Evolutionary conservation across 768 basidiomycete genomes (phyloP), one percentile per base, ranked within the genome.

Genomic region (Leccinum aurantiacum): DNA sequence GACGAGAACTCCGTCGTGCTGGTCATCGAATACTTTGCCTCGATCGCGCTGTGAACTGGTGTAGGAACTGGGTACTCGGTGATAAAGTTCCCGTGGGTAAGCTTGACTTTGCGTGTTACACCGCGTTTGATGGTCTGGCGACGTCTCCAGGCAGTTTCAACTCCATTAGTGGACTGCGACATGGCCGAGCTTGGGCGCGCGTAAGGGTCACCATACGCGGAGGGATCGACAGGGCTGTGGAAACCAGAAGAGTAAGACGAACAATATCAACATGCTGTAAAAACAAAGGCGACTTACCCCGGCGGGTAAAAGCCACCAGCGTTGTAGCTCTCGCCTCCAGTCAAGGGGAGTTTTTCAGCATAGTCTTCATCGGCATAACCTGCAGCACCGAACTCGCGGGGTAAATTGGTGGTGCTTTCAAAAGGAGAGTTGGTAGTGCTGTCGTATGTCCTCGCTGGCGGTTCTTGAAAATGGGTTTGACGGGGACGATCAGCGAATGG

Each of bases 61-160:
- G 89, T 88, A 2, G 94, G 94, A 1, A 95, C 94, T 7, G 86
- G 79, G 71, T 95, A 94, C 67, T 97, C 95, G 33, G 87, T 83
- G 74, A 96, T 90, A 76, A 94, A 96, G 69, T 95, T 91, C 60
- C 95, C 95, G 53, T 93, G 83, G 9, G 93, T 96, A 64, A 98
- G 87, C 73, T 92, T 91, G 78, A 98, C 90, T 71, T 90, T 92
- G 68, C 92, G 89, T n/a, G 93, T 95, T 24, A 94, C 92, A 60
- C 93, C 89, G 56, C 94, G 90, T 71, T 92, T 92, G 76, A 95
- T 91, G 33, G 91, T 93, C 75, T 96, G 93, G 57, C 93, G 88
- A 60, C 90, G 86, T 63, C 82, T 76, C 84, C 84, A 85, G 3
- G 84, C 86, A 53, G 77, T 83, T 60, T 88, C 86, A 53, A 77